Percentiles rank a stretch among this genome's conserved stretches.
Conservation (phyloP, 441 rosid species). For the Erysimum pusillum region DNA sequence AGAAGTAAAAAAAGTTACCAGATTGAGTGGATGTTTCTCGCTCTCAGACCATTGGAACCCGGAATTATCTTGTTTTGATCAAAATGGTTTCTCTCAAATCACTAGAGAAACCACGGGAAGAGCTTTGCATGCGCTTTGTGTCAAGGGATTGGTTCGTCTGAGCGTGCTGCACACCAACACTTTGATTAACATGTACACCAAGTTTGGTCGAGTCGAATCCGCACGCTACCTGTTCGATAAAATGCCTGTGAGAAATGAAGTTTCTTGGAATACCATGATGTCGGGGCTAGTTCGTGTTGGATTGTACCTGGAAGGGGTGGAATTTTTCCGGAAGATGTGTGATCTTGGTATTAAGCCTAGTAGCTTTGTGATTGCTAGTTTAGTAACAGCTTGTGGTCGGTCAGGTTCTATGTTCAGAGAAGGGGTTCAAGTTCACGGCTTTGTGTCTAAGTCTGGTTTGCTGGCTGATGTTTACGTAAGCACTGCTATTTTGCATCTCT, state of each 20-base stretch:
- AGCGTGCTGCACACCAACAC: constrained; percentile 61
- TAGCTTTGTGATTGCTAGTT: constrained; percentile 75
- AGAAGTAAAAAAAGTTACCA: constrained; percentile 25
- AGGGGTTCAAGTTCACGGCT: constrained; percentile 77
- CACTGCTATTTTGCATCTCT: constrained; percentile 82
- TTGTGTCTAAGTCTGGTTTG: constrained; percentile 65
- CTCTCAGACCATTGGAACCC: constrained; percentile 74
- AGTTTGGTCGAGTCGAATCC: constrained; percentile 53
- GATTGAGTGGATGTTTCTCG: constrained; percentile 42
- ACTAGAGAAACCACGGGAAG: constrained; percentile 57
- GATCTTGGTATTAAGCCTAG: constrained; percentile 58
- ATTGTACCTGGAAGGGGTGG: constrained; percentile 53
- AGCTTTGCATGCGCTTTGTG: constrained; percentile 81
- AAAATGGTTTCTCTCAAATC: constrained; percentile 86
- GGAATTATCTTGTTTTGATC: constrained; percentile 67
- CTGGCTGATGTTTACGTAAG: constrained; percentile 76
- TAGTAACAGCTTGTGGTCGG: constrained; percentile 79
- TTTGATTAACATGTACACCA: constrained; percentile 62
- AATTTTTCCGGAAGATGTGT: constrained; percentile 59
- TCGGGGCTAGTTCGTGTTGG: constrained; percentile 73
- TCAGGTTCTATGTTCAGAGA: constrained; percentile 65
- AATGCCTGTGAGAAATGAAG: constrained; percentile 67
- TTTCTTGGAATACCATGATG: constrained; percentile 87
- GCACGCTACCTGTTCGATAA: constrained; percentile 79
- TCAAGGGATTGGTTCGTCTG: constrained; percentile 57